Conservation (phyloP, 2,329 filamentous ascomycete species). For the Balansia obtecta region DNA sequence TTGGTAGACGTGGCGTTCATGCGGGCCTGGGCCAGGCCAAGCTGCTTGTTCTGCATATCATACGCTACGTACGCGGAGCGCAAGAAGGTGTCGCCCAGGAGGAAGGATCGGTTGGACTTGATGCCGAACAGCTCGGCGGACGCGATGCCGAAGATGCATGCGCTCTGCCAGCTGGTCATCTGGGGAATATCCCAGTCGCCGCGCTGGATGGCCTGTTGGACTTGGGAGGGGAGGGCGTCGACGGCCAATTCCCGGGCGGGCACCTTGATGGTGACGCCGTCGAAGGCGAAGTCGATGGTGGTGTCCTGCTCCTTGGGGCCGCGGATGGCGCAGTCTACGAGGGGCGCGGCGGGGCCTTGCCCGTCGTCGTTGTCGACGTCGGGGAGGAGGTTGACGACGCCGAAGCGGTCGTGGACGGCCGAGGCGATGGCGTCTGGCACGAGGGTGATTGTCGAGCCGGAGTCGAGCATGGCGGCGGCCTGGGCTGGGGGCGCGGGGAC, state of each 20-base stretch:
- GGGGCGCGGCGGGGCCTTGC: constrained; percentile 28
- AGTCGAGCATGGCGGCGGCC: constrained; percentile 55
- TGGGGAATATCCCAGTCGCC: constrained; percentile 12
- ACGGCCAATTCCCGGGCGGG: constrained; percentile 41
- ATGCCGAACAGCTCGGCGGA: constrained; percentile 23
- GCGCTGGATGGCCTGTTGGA: constrained; percentile 25
- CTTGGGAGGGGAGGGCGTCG: constrained; percentile 27
- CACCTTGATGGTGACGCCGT: constrained; percentile 33
- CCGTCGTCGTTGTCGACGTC: too few species aligned
- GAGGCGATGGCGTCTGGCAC: constrained; percentile 47
- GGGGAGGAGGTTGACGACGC: constrained; percentile 32
- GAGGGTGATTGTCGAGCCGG: constrained; percentile 58
- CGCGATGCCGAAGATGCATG: constrained; percentile 45
- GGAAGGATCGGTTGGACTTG: constrained; percentile 19
- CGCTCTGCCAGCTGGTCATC: constrained; percentile 26
- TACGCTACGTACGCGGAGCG: constrained; percentile 46
- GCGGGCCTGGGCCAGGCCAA: constrained; percentile 41
- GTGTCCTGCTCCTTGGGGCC: constrained; percentile 27
- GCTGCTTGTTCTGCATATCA: constrained; percentile 36
- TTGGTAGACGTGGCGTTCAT: constrained; percentile 30
- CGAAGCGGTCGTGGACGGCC: constrained; percentile 38
- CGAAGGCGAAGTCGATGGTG: constrained; percentile 40
- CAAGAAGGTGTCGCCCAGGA: constrained; percentile 48
- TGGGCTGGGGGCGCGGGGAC: constrained; percentile 21
- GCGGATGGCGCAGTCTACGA: constrained; percentile 39